phyloP scores from a whole-genome alignment of 1,139 yeast genomes.

The Suhomyces chickasaworum region DNA sequence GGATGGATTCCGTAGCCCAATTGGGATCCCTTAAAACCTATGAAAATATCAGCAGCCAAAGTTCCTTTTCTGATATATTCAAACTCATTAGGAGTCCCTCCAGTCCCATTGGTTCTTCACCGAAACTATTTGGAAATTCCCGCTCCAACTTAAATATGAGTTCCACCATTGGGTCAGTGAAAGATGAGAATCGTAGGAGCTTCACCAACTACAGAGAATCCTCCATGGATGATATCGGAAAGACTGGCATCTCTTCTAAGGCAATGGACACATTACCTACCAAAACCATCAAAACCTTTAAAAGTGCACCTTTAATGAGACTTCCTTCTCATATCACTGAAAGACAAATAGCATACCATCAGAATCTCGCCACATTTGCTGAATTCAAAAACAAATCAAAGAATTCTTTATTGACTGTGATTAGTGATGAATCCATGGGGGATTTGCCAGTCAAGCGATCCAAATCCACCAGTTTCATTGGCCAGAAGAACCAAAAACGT shows the following conservation, averaged over 20 bases:
- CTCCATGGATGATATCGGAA: not conserved
- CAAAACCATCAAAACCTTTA: slow-evolving; percentile 4
- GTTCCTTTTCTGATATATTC: slow-evolving; percentile 10
- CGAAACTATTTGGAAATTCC: slow-evolving; percentile 6
- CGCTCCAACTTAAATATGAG: slow-evolving; percentile 6
- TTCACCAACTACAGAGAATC: slow-evolving; percentile 11
- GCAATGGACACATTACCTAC: not conserved
- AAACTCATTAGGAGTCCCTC: slow-evolving; percentile 1
- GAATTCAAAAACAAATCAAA: slow-evolving; percentile 5
- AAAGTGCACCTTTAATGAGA: slow-evolving; percentile 9
- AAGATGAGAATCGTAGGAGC: slow-evolving; percentile 6
- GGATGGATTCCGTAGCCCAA: slow-evolving; percentile 24
- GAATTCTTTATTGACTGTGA: slow-evolving; percentile 12
- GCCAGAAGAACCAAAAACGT: slow-evolving; percentile 17
- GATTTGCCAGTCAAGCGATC: slow-evolving; percentile 22
- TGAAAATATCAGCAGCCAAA: slow-evolving; percentile 5
- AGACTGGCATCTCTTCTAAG: not conserved
- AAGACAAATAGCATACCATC: not conserved
- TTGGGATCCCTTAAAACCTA: slow-evolving; percentile 3
- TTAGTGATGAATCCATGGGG: slow-evolving; percentile 7
- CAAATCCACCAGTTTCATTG: slow-evolving; percentile 29
- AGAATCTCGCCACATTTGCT: not conserved
- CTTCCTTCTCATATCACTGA: not conserved
- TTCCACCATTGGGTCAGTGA: not conserved
- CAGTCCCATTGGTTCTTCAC: not conserved